Conservation (phyloP, 2,329 filamentous ascomycete species). For the Pseudogymnoascus sp. region DNA sequence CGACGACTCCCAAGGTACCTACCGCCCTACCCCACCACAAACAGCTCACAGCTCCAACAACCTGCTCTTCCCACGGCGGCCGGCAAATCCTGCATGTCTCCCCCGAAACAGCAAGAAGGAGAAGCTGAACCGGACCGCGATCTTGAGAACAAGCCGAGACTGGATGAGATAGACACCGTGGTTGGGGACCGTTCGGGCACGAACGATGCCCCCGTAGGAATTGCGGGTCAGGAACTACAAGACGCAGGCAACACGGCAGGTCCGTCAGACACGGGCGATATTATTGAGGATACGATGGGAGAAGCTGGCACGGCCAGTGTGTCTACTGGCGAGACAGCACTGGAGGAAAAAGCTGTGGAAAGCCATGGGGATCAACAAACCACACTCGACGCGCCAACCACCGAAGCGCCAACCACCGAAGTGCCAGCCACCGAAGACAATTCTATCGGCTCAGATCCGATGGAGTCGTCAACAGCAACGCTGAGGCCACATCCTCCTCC, state of each 20-base stretch:
- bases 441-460: conserved; percentile 15
- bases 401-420: background rate
- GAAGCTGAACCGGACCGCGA: conserved; percentile 6
- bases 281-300: background rate
- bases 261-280: background rate
- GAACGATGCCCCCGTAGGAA: background rate
- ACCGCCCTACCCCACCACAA: background rate
- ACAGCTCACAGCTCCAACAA: conserved; percentile 3
- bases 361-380: background rate
- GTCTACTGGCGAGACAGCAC: background rate
- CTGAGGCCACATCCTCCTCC: conserved; percentile 22
- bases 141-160: conserved; percentile 1
- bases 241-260: background rate
- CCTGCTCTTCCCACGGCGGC: background rate
- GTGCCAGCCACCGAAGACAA: conserved; percentile 1
- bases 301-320: background rate
- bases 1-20: conserved; percentile 3
- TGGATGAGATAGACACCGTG: background rate
- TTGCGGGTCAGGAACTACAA: background rate
- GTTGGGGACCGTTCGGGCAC: background rate
- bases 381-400: background rate
- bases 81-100: conserved; percentile 5
- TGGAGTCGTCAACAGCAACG: conserved; percentile 29
- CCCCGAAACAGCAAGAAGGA: conserved; percentile 6
- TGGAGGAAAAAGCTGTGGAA: background rate